phyloP scores from a whole-genome alignment of 2,329 filamentous ascomycete species.

The Penicillium sp. region DNA sequence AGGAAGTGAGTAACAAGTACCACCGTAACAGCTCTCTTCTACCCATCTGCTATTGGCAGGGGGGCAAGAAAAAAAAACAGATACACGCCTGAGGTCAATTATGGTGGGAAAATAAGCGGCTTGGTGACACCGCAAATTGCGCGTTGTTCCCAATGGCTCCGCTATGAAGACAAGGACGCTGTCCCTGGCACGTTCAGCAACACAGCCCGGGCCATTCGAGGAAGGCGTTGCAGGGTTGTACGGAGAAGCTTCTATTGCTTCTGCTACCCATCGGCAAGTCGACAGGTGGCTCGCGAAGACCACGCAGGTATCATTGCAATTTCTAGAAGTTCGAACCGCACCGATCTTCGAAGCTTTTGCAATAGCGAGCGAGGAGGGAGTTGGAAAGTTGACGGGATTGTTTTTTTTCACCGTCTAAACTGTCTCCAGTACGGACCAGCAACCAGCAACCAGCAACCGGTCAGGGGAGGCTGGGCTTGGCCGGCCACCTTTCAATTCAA shows the following conservation, averaged over 20 bases:
- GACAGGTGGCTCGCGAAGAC: constrained; percentile 5
- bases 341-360: background rate
- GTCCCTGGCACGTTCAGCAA: constrained; percentile 3
- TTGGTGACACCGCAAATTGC: constrained; percentile 11
- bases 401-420: background rate
- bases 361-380: background rate
- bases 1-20: background rate
- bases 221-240: background rate
- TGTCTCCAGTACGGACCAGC: background rate
- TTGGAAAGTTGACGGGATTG: constrained; percentile 2
- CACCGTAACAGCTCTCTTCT: background rate
- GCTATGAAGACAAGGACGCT: background rate
- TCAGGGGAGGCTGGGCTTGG: background rate
- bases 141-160: constrained; percentile 9
- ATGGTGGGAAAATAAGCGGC: background rate
- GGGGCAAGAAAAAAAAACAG: background rate
- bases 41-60: background rate
- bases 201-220: background rate
- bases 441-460: background rate
- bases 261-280: constrained; percentile 17
- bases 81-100: background rate
- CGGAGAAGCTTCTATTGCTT: constrained; percentile 22
- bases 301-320: constrained; percentile 22
- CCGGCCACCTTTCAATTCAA: background rate
- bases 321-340: constrained; percentile 20